A percentile compares a stretch with the other conserved stretches of the same genome.
phyloP scores from a whole-genome alignment of 768 basidiomycete genomes.

The Porphyrellus cyaneotinctus region DNA sequence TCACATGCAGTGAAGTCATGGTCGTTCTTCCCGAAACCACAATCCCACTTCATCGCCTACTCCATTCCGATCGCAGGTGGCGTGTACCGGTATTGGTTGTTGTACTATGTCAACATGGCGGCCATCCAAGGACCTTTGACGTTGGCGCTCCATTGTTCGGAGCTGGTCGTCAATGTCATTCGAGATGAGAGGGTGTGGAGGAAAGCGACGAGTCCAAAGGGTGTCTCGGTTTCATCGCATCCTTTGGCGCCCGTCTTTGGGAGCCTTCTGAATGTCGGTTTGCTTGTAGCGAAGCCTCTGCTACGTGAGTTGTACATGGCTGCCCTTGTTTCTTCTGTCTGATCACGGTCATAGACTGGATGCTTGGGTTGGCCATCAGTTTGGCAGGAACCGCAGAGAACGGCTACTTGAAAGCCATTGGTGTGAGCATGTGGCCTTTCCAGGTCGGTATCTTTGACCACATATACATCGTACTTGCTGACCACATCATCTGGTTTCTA shows the following conservation, averaged over 20 bases:
- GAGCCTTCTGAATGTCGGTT: conserved; percentile 8
- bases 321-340: background rate
- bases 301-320: conserved; percentile 21
- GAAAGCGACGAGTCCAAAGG: conserved; percentile 16
- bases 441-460: conserved; percentile 14
- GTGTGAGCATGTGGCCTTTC: conserved; percentile 25
- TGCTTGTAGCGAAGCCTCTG: conserved; percentile 23
- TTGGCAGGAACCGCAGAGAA: conserved; percentile 11
- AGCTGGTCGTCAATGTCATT: conserved; percentile 28
- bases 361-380: conserved; percentile 29
- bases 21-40: conserved; percentile 25
- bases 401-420: conserved; percentile 11
- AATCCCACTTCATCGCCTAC: conserved; percentile 21
- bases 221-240: conserved; percentile 14
- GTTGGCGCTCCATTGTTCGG: conserved; percentile 26
- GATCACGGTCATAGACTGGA: conserved; percentile 23
- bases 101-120: conserved; percentile 25
- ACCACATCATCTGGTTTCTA: conserved; percentile 4
- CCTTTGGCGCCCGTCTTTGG: conserved; percentile 24
- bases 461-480: background rate
- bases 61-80: conserved; percentile 18
- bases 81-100: conserved; percentile 21
- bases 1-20: conserved; percentile 9
- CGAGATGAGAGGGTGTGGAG: conserved; percentile 29
- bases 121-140: conserved; percentile 28